Evolutionary conservation across 352 stramenopile genomes (phyloP), one percentile per base, ranked within the genome.

Genomic region (Thraustotheca clavata): DNA sequence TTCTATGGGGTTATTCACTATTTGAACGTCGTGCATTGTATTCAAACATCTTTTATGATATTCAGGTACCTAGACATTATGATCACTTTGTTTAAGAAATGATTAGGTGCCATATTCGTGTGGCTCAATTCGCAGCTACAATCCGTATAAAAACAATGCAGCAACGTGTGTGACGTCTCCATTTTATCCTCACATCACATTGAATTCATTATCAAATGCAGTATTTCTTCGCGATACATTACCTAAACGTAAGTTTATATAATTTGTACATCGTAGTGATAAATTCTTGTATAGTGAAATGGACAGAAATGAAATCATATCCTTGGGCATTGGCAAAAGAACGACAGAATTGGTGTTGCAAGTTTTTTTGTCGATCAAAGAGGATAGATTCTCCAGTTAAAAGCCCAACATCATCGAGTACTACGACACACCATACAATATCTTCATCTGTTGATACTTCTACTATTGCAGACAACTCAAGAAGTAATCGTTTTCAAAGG

Each of bases 31-130:
- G 83, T 2, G 78, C 80, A 7, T 40, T 91, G 62, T 93, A 93
- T 67, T 74, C 80, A 9, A 93, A 80, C 34, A 73, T 93, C 22
- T 93, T 90, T 67, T 87, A 83, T 46, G 83, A 93, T 54, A 62
- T 91, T 40, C 78, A 89, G 43, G 83, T 68, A 46, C 47, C 35
- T 27, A 1, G 33, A 12, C 26, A n/a, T 59, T 2, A 11, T 14
- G 35, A 62, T 57, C 11, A n/a, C n/a, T n/a, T n/a, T 9, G 7
- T 9, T 24, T 52, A 18, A 52, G n/a, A 14, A 52, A 2, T 7
- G 7, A 3, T 1, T 62, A 68, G 60, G 60, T 90, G 31, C 80
- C 83, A n/a, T 93, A 88, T 71, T 83, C 81, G 32, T 86, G 78
- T 47, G 82, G 75, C 0, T 72, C 81, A 4, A 78, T 93, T 36